These are phyloP conservation scores for Aquilaria sinensis DNA, from an alignment of 345 rosid species.

Conservation along the genomic window DNA sequence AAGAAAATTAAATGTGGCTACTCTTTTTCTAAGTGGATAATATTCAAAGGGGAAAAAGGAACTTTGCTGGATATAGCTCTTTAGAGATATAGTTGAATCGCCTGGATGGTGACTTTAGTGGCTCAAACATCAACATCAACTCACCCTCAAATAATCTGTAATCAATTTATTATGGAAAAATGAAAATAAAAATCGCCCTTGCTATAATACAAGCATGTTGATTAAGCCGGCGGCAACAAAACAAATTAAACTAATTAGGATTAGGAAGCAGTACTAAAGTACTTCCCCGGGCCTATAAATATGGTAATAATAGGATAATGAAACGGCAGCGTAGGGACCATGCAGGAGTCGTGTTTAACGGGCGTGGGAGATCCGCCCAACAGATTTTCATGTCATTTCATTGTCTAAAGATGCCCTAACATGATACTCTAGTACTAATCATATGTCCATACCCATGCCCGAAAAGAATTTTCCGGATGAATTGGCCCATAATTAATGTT, in stretches of 20 bases:
- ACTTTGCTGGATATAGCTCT: slow-evolving; percentile 10
- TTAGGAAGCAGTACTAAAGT: too few species aligned
- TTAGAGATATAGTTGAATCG: slow-evolving; percentile 41
- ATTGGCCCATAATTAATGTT: background rate
- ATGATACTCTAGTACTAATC: slow-evolving; percentile 19
- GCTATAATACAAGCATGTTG: too few species aligned
- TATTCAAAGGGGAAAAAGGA: background rate
- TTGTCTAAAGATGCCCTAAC: slow-evolving; percentile 31
- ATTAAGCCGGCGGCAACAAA: too few species aligned
- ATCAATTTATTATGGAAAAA: too few species aligned
- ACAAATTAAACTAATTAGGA: too few species aligned
- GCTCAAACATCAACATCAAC: slow-evolving; percentile 27
- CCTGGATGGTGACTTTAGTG: slow-evolving; percentile 53
- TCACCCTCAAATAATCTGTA: background rate
- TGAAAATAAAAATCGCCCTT: too few species aligned
- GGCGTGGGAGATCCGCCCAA: slow-evolving; percentile 24
- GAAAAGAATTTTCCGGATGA: too few species aligned
- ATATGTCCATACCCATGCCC: slow-evolving; percentile 8
- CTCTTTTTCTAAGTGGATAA: too few species aligned
- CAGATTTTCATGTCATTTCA: slow-evolving; percentile 34
- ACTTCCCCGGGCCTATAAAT: too few species aligned
- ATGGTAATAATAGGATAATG: too few species aligned
- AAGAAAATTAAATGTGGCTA: background rate
- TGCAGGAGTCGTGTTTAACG: slow-evolving; percentile 25
- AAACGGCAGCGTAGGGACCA: slow-evolving; percentile 20